phyloP scores from a whole-genome alignment of 2,329 filamentous ascomycete genomes.

The Fusarium sp. region DNA sequence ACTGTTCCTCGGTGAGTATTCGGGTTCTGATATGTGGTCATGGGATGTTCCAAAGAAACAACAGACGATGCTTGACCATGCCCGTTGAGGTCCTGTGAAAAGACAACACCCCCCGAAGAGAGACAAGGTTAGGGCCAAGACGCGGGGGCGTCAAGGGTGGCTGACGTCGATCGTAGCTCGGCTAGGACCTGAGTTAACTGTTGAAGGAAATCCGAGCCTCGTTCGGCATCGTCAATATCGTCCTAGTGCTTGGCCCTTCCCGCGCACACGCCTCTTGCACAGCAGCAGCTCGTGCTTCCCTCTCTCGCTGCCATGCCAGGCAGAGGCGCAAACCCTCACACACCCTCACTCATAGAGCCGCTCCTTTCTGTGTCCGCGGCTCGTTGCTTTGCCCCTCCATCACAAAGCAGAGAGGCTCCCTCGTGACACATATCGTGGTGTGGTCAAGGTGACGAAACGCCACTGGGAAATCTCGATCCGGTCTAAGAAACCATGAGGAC shows the following conservation, averaged over 20 bases:
- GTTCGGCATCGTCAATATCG: conserved; percentile 36
- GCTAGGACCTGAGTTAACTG: conserved; percentile 41
- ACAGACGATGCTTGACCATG: background rate
- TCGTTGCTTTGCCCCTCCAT: background rate
- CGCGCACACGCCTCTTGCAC: background rate
- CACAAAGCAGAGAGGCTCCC: conserved; percentile 2
- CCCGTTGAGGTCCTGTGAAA: background rate
- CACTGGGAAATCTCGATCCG: conserved; percentile 1
- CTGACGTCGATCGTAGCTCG: conserved; percentile 27
- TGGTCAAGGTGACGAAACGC: conserved; percentile 20
- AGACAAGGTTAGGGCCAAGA: conserved; percentile 10
- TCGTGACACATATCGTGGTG: conserved; percentile 11
- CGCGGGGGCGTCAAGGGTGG: conserved; percentile 15
- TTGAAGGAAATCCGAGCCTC: conserved; percentile 39
- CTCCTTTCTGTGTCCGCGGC: background rate
- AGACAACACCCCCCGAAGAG: background rate
- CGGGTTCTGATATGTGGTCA: background rate
- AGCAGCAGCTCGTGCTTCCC: background rate
- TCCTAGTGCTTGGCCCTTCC: conserved; percentile 27
- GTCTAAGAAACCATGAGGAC: conserved; percentile 1
- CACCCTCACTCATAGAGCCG: conserved; percentile 6
- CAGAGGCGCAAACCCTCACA: background rate
- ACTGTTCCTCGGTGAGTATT: background rate
- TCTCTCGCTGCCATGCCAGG: background rate
- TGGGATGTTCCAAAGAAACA: background rate